Conservation (phyloP, 2,329 filamentous ascomycete species). For the Emericellopsis cladophorae region DNA sequence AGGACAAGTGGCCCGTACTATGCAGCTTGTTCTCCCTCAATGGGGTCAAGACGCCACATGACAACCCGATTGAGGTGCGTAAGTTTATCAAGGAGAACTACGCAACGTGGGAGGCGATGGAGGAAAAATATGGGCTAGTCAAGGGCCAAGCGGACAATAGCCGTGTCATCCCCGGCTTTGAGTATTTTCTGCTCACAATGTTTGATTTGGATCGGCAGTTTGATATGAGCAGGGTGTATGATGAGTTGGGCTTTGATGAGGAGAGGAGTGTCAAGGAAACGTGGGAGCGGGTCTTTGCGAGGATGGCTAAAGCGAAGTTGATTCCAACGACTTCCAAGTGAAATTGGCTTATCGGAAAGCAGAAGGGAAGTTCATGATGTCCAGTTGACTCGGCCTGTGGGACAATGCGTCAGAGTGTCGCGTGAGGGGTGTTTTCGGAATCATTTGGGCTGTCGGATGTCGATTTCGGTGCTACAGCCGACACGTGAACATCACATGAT, state of each 20-base stretch:
- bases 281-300: slow-evolving; percentile 28
- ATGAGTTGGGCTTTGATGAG: slow-evolving; percentile 22
- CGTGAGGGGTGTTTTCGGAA: too few relatives aligned
- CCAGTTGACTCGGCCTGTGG: too few relatives aligned
- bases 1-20: slow-evolving; percentile 11
- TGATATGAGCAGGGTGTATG: slow-evolving; percentile 28
- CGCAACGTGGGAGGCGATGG: slow-evolving; percentile 16
- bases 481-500: too few relatives aligned
- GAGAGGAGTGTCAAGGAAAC: slow-evolving; percentile 21
- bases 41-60: slow-evolving; percentile 10
- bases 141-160: slow-evolving; percentile 22
- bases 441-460: too few relatives aligned
- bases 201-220: slow-evolving; percentile 31
- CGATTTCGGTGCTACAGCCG: too few relatives aligned
- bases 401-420: too few relatives aligned
- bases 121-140: slow-evolving; percentile 20
- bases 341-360: too few relatives aligned
- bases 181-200: slow-evolving; percentile 26
- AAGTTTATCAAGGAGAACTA: slow-evolving; percentile 18
- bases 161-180: slow-evolving; percentile 21
- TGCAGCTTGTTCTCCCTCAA: slow-evolving; percentile 10
- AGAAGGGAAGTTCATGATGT: too few relatives aligned
- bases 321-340: slow-evolving; percentile 14
- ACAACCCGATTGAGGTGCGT: slow-evolving; percentile 16
- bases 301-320: slow-evolving; percentile 26